phyloP scores from a whole-genome alignment of 352 stramenopile genomes.

The Globisporangium megalacanthum region DNA sequence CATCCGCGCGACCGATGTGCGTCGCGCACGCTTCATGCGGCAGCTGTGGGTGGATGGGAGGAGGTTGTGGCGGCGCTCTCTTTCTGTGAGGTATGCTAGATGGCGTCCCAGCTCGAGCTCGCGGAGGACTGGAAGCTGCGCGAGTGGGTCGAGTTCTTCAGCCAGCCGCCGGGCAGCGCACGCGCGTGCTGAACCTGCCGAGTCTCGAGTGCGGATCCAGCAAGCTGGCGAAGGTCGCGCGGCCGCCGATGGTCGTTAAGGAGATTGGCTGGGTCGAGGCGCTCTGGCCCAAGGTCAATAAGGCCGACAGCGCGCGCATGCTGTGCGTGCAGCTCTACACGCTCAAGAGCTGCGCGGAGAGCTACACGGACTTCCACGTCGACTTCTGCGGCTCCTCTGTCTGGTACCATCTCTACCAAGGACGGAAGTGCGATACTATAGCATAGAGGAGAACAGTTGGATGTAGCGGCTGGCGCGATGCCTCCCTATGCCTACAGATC shows the following conservation, averaged over 20 bases:
- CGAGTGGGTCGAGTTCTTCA: constrained; percentile 37
- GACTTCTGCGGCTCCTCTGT: constrained; percentile 40
- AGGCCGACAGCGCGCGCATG: constrained; percentile 12
- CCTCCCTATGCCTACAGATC: constrained; percentile 15
- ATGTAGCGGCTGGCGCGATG: background rate
- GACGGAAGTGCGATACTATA: constrained; percentile 21
- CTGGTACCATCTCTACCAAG: constrained; percentile 39
- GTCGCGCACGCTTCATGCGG: background rate
- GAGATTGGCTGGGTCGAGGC: constrained; percentile 42
- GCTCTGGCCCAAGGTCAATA: constrained; percentile 18
- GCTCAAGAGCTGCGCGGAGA: constrained; percentile 36
- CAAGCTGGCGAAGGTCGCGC: constrained; percentile 21
- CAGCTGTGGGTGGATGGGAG: no score
- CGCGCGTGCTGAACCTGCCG: constrained; percentile 27
- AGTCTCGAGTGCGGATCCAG: constrained; percentile 34
- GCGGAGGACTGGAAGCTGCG: constrained; percentile 23
- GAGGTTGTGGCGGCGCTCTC: background rate
- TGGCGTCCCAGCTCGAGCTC: constrained; percentile 28
- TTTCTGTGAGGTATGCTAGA: constrained; percentile 5
- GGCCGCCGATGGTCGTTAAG: constrained; percentile 24
- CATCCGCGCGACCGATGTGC: constrained; percentile 30
- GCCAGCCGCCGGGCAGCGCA: constrained; percentile 8
- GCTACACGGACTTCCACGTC: constrained; percentile 42
- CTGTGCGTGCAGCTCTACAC: constrained; percentile 30
- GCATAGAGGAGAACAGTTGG: background rate